These are phyloP conservation scores for Setomelanomma holmii DNA, from an alignment of 2,329 filamentous ascomycete species.

Conservation along the genomic window DNA sequence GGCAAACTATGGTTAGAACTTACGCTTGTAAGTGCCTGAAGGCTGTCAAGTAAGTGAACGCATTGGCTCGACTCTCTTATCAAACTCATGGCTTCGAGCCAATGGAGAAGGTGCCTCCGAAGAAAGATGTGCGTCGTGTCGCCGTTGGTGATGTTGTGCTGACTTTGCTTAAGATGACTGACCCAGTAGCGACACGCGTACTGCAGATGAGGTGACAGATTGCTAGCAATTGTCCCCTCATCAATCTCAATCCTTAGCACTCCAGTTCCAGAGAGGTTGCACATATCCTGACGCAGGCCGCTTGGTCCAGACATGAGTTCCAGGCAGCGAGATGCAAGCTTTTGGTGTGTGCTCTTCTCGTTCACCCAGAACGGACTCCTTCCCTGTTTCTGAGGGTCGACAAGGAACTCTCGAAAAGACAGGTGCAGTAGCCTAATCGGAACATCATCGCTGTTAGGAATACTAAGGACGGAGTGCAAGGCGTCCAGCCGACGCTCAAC, in stretches of 20 bases:
- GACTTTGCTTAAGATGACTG: not conserved
- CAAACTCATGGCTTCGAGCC: slow-evolving; percentile 1
- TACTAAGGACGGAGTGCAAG: slow-evolving; percentile 29
- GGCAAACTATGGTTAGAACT: slow-evolving; percentile 1
- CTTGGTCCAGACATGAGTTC: slow-evolving; percentile 37
- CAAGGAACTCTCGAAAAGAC: slow-evolving; percentile 42
- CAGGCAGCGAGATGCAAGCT: slow-evolving; percentile 46
- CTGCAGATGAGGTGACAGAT: slow-evolving; percentile 1
- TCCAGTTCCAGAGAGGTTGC: slow-evolving; percentile 19
- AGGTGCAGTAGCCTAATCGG: slow-evolving; percentile 39
- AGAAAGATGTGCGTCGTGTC: not conserved
- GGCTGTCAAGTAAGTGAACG: not conserved
- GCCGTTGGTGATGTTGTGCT: not conserved
- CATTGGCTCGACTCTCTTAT: slow-evolving; percentile 1
- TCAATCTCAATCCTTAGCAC: slow-evolving; percentile 13
- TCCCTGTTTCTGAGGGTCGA: slow-evolving; percentile 23
- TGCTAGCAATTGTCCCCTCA: slow-evolving; percentile 8
- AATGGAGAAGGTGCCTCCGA: slow-evolving; percentile 1
- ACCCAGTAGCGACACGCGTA: slow-evolving; percentile 47
- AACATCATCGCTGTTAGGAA: slow-evolving; percentile 36
- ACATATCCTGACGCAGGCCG: slow-evolving; percentile 49
- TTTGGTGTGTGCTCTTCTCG: slow-evolving; percentile 40
- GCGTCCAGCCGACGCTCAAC: slow-evolving; percentile 32
- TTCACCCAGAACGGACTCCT: slow-evolving; percentile 45
- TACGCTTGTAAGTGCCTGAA: slow-evolving; percentile 1